A percentile compares a stretch with the other conserved stretches of the same genome.
These are phyloP conservation scores for Kwoniella mangroviensis DNA, from an alignment of 768 basidiomycete species.

Conservation along the genomic window DNA sequence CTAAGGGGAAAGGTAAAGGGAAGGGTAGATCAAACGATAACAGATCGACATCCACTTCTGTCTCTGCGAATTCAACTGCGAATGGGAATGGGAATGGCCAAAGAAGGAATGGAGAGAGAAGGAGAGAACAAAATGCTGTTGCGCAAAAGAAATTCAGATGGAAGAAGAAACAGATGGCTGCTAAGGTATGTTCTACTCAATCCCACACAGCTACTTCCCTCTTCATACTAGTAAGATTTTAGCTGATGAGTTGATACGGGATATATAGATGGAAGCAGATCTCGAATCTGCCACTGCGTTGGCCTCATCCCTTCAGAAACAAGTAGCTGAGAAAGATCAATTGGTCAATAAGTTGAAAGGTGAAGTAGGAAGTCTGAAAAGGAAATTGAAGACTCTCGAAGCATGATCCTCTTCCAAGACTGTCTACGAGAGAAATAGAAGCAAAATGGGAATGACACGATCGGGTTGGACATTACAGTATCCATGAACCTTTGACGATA, in stretches of 20 bases:
- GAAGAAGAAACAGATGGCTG: slow-evolving; percentile 30
- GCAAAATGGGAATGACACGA: too few species aligned
- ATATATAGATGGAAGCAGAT: slow-evolving; percentile 25
- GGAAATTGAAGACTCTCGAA: slow-evolving; percentile 12
- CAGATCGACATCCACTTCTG: not conserved
- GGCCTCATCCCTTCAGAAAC: slow-evolving; percentile 4
- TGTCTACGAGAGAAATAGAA: too few species aligned
- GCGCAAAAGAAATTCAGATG: slow-evolving; percentile 34
- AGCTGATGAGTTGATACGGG: not conserved
- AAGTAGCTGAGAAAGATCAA: slow-evolving; percentile 17
- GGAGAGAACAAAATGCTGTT: slow-evolving; percentile 32
- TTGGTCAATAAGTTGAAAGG: slow-evolving; percentile 13
- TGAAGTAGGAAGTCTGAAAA: slow-evolving; percentile 14
- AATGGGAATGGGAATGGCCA: not conserved
- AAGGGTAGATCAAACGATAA: not conserved
- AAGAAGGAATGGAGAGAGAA: slow-evolving; percentile 17
- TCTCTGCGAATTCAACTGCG: not conserved
- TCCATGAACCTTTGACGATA: not conserved
- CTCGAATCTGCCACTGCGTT: slow-evolving; percentile 10
- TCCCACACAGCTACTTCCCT: too few species aligned
- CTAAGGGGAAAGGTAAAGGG: not conserved
- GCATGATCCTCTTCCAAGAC: too few species aligned
- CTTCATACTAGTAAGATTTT: not conserved
- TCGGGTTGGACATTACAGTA: too few species aligned
- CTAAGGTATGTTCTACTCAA: slow-evolving; percentile 24